Evolutionary conservation across 176 grass and related monocot genomes (phyloP).

Genomic region (Aegilops tauschii): DNA sequence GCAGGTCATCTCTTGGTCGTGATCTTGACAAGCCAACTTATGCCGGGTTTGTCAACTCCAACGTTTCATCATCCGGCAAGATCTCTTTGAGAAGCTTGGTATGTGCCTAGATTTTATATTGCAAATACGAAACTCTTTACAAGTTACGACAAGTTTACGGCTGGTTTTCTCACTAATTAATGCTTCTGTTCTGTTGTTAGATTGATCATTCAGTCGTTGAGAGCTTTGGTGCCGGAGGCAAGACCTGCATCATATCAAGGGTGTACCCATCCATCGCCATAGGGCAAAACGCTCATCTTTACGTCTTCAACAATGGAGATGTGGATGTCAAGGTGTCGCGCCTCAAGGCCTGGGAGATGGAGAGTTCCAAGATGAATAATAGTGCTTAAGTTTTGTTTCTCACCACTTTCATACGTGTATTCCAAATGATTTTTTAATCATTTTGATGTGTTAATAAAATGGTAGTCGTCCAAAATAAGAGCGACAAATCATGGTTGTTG

Average conservation of each 20-base stretch:
- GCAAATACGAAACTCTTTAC: not conserved
- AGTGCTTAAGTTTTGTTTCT: not conserved
- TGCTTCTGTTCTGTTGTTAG: not conserved
- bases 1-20: slow-evolving; percentile 50
- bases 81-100: slow-evolving; percentile 68
- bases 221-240: slow-evolving; percentile 58
- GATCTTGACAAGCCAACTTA: slow-evolving; percentile 61
- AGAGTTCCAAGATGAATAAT: slow-evolving; percentile 45
- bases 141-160: not conserved
- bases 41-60: slow-evolving; percentile 49
- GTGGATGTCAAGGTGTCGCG: slow-evolving; percentile 33
- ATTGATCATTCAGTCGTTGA: slow-evolving; percentile 73
- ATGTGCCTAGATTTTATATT: not conserved
- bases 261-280: slow-evolving; percentile 45
- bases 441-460: not conserved
- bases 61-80: slow-evolving; percentile 38
- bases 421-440: not conserved
- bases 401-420: not conserved
- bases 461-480: not conserved
- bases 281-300: slow-evolving; percentile 41
- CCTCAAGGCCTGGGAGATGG: slow-evolving; percentile 57
- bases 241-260: slow-evolving; percentile 62
- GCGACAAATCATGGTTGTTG: not conserved
- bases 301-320: slow-evolving; percentile 68
- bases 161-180: not conserved